phyloP scores from a whole-genome alignment of 1,284 basidiomycete species.

The Volvariella volvacea region DNA sequence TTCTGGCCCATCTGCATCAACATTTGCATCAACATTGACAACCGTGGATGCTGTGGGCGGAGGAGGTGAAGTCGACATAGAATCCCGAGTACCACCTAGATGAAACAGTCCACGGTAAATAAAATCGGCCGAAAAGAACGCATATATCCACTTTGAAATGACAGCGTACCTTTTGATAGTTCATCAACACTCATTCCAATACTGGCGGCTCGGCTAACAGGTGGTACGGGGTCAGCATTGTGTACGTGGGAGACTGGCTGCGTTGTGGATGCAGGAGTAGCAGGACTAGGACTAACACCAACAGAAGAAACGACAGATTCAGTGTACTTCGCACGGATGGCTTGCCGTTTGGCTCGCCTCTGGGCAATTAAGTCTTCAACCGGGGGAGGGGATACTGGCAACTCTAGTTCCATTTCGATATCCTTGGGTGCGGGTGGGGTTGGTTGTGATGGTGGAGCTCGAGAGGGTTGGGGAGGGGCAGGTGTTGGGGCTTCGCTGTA shows the following conservation, averaged over 20 bases:
- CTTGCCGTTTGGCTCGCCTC: constrained; percentile 74
- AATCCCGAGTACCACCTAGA: constrained; percentile 32
- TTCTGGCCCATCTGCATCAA: neutral
- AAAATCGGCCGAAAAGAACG: neutral
- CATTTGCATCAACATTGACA: neutral
- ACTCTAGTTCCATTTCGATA: constrained; percentile 53
- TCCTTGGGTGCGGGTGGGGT: constrained; percentile 18
- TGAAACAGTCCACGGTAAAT: neutral
- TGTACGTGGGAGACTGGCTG: neutral
- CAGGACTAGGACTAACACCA: constrained; percentile 6
- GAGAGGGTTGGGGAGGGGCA: constrained; percentile 13
- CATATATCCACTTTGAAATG: neutral
- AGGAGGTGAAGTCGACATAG: constrained; percentile 48
- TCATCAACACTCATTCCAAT: neutral
- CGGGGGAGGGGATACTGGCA: constrained; percentile 50
- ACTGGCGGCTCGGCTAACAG: neutral
- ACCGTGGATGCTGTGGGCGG: constrained; percentile 19
- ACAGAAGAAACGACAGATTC: neutral
- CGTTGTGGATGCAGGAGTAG: neutral
- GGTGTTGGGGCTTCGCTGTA: constrained; percentile 13
- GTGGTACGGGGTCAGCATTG: constrained; percentile 10
- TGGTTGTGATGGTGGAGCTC: constrained; percentile 11
- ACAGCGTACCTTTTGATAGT: neutral
- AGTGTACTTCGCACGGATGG: constrained; percentile 80
- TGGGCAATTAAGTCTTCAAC: constrained; percentile 72